A percentile compares a stretch with the other conserved stretches of the same genome.
Conservation (phyloP, 2,329 filamentous ascomycete species). For the Apiospora marii region DNA sequence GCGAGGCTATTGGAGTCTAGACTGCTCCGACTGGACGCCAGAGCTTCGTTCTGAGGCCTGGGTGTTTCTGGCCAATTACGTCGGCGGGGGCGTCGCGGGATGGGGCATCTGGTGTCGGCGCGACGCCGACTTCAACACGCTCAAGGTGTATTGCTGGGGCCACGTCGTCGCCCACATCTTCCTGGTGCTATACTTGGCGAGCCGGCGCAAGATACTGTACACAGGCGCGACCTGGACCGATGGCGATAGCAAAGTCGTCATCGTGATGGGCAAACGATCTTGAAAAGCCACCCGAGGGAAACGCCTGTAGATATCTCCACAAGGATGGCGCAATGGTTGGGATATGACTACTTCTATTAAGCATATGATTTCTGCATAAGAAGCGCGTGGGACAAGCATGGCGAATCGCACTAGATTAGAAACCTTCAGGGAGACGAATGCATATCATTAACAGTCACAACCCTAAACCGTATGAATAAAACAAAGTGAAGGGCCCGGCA, state of each 20-base stretch:
- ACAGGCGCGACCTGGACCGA: constrained; percentile 73
- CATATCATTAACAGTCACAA: not conserved
- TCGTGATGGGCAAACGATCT: constrained; percentile 45
- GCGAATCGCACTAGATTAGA: not conserved
- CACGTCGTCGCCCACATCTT: constrained; percentile 76
- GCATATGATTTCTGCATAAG: not conserved
- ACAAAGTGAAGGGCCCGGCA: not conserved
- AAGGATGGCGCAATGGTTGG: not conserved
- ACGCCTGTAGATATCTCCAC: not conserved
- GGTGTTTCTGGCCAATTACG: constrained; percentile 66
- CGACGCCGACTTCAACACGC: constrained; percentile 49
- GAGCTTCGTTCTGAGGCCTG: constrained; percentile 63
- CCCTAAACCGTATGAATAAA: not conserved
- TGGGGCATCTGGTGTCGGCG: constrained; percentile 72
- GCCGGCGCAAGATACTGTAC: constrained; percentile 65
- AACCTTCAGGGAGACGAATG: not conserved
- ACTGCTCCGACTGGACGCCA: constrained; percentile 62
- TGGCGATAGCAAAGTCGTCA: constrained; percentile 62
- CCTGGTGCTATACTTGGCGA: constrained; percentile 76
- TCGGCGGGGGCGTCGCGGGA: constrained; percentile 66
- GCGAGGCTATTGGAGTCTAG: constrained; percentile 79
- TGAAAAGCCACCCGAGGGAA: not conserved
- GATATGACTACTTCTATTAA: not conserved
- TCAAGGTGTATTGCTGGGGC: constrained; percentile 83
- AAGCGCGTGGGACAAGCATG: constrained; percentile 13